Evolutionary conservation across 31 red algal species (phyloP), one percentile per base, ranked within the genome.

Genomic region (Pterothamnion heteromorphum): DNA sequence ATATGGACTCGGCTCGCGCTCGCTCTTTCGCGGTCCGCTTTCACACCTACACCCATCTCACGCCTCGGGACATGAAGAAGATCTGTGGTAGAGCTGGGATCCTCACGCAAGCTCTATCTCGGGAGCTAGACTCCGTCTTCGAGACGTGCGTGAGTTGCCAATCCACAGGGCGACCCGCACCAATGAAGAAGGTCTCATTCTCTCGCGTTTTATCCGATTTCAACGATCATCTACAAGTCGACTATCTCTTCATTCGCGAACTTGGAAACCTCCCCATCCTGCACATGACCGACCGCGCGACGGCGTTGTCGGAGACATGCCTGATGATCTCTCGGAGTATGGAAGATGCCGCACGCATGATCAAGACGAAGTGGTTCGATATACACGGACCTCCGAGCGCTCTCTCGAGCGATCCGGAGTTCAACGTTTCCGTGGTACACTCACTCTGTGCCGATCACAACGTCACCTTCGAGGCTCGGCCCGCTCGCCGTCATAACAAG

Each of bases 401-500:
- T 9, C 0, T 94, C 2, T 91, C 93, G 0, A 76, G 35, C 28
- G 93, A 90, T 51, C 93, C 86, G 2, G 93, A 94, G 26, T 94
- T 89, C 85, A 0, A 84, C 36, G 91, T 90, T 20, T 27, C 26
- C 74, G 51, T 31, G 3, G 74, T 90, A 2, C 1, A 81, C 35
- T 28, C 43, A 0, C 38, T 74, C 18, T 44, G 74, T 28, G 0
- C 27, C 14, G 44, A 74, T n/a, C 85, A 71, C 0, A 26, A 4
- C 44, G 78, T 94, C 4, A 32, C 38, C 44, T 90, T 91, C 31
- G 78, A 90, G 44, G 44, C 74, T 34, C 22, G 72, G 3, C 93
- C 88, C 24, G 36, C 93, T 64, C 86, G 93, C 44, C 64, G 88
- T 3, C 86, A 94, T 41, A 94, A 91, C 28, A 94, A 94, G 76